Percentiles rank a stretch among this genome's conserved stretches.
phyloP scores from a whole-genome alignment of 2,329 filamentous ascomycete species.

The Calonectria henricotiae region DNA sequence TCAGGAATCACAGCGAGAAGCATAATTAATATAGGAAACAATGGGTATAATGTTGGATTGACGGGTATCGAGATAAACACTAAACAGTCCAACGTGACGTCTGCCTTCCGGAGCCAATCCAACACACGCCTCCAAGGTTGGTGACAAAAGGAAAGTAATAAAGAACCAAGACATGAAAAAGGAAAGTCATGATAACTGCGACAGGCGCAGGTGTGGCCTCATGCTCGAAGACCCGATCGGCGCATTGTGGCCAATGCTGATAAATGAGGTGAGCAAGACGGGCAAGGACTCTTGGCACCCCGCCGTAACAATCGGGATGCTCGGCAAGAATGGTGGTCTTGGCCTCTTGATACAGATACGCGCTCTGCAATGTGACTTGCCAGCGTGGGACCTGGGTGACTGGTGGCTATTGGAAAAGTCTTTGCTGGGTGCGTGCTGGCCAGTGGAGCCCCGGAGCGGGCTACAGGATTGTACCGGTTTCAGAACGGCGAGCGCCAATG shows the following conservation, averaged over 20 bases:
- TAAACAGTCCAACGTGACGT: constrained; percentile 51
- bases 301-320: constrained; percentile 31
- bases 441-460: constrained; percentile 31
- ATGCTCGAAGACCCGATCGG: constrained; percentile 21
- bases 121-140: constrained; percentile 47
- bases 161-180: constrained; percentile 27
- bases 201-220: constrained; percentile 37
- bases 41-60: constrained; percentile 49
- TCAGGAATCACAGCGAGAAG: not conserved
- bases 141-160: constrained; percentile 44
- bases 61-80: constrained; percentile 54
- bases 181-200: constrained; percentile 46
- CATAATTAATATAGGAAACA: not conserved
- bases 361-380: constrained; percentile 25
- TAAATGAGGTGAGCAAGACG: constrained; percentile 19
- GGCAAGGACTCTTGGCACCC: constrained; percentile 14
- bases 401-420: constrained; percentile 22
- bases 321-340: constrained; percentile 34
- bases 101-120: constrained; percentile 50
- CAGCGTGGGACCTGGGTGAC: constrained; percentile 27
- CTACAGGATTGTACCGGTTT: constrained; percentile 29
- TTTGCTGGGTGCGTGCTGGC: constrained; percentile 27
- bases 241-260: constrained; percentile 18
- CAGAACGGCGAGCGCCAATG: constrained; percentile 37
- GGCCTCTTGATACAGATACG: constrained; percentile 33